phyloP scores from a whole-genome alignment of 805 yeast species.

The Vanderwaltozyma tropicalis region DNA sequence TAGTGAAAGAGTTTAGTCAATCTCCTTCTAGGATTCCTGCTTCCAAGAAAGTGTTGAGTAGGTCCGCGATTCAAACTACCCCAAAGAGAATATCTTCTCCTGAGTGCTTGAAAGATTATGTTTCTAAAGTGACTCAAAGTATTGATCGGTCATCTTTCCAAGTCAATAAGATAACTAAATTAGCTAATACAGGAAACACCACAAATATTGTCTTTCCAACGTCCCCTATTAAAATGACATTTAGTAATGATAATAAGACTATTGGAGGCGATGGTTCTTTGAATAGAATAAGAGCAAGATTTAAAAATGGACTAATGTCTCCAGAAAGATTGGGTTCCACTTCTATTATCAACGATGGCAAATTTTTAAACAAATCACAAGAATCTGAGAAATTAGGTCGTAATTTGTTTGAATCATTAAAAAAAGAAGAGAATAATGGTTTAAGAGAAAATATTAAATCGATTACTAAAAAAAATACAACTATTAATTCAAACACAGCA shows the following conservation, averaged over 20 bases:
- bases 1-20: not conserved
- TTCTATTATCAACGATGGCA: not conserved
- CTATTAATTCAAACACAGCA: not conserved
- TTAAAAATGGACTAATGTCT: constrained; percentile 18
- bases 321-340: constrained; percentile 8
- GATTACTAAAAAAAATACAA: not conserved
- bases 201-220: constrained; percentile 22
- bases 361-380: not conserved
- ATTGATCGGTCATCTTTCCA: constrained; percentile 18
- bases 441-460: not conserved
- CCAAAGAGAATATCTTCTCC: constrained; percentile 24
- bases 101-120: constrained; percentile 11
- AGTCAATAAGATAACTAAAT: constrained; percentile 3
- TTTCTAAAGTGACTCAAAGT: constrained; percentile 17
- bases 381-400: not conserved
- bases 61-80: constrained; percentile 15
- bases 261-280: constrained; percentile 24
- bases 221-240: constrained; percentile 20
- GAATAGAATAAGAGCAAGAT: constrained; percentile 21
- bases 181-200: constrained; percentile 8
- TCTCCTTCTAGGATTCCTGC: not conserved
- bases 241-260: constrained; percentile 21
- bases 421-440: not conserved
- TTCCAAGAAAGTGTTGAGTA: not conserved
- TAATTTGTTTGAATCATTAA: not conserved